Base-by-base conservation (phyloP, 2,329 filamentous ascomycete species). In the Fusarium albosuccineum region DNA sequence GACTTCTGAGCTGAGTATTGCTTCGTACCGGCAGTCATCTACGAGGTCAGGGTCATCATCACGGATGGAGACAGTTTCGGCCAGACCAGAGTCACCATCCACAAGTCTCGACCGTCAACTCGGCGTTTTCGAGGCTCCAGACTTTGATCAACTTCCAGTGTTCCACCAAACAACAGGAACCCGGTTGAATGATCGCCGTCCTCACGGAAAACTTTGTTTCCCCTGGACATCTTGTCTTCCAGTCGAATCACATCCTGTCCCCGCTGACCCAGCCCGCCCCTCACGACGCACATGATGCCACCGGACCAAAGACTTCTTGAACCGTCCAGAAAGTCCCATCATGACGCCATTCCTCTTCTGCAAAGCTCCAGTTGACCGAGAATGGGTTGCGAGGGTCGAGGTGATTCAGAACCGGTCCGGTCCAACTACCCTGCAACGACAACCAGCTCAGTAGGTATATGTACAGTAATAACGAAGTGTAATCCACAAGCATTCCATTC, bases 311-410 rank as follows among this genome's bases (percentile, higher is more conserved):
- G 40, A 51, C 44, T 63, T 57, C 56, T 58, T 53, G 61, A 34
- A 44, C 61, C 42, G 45, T 33, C 55, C 40, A 57, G 60, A 57
- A 41, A 46, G 66, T 36, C 62, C 60, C 45, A 59, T 62, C 60
- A 71, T 71, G 70, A 73, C 71, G 70, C 71, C 70, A 73, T 71
- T 34, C 51, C 61, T 30, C 45, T 36, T 51, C 45, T 42, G 36
- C 33, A 48, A 53, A 63, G 42, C 59, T 69, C 62, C 55, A 57
- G 62, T 58, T 60, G 45, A 41, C 62, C 52, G 52, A 45, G 39
- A n/a, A 37, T n/a, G 46, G 22, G 40, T 17, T 57, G 11, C 7
- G 36, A 11, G 33, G 10, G 33, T 36, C 14, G 8, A n/a, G 46
- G 34, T 37, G 46, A 49, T 17, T 33, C 14, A 40, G 33, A 44